phyloP scores from a whole-genome alignment of 495 filamentous ascomycete species.

The Pseudotulostoma volvatum region DNA sequence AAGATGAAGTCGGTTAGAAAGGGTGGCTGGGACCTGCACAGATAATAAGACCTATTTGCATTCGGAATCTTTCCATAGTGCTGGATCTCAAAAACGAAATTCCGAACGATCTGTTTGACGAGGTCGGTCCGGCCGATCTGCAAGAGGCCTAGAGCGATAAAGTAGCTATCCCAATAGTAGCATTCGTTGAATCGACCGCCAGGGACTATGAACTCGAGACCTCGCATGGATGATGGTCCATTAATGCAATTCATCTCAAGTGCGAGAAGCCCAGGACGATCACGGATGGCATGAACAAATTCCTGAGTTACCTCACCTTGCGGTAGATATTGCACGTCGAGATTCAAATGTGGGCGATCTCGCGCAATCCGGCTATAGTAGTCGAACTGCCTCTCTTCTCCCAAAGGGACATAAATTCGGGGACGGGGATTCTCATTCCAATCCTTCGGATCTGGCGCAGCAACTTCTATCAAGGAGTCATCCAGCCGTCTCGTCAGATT shows the following conservation, averaged over 20 bases:
- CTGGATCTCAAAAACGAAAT: constrained; percentile 77
- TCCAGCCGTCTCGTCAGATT: constrained; percentile 61
- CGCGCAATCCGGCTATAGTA: constrained; percentile 56
- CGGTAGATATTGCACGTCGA: constrained; percentile 54
- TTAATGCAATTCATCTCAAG: constrained; percentile 59
- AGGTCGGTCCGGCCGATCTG: constrained; percentile 52
- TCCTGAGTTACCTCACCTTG: constrained; percentile 45
- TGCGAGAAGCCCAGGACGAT: constrained; percentile 60
- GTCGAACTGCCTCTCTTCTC: constrained; percentile 55
- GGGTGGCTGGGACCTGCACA: constrained; percentile 65
- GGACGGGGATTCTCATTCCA: constrained; percentile 59
- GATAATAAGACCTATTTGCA: constrained; percentile 76
- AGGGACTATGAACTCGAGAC: constrained; percentile 69
- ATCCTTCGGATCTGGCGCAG: constrained; percentile 60
- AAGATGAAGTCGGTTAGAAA: constrained; percentile 80
- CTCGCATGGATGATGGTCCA: constrained; percentile 41
- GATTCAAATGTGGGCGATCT: constrained; percentile 49
- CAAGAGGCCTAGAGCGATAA: constrained; percentile 63
- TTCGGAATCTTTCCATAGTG: constrained; percentile 85
- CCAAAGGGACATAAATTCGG: constrained; percentile 58
- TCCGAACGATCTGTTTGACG: constrained; percentile 61
- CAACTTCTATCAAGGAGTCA: constrained; percentile 53
- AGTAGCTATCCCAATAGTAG: constrained; percentile 80
- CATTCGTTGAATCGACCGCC: constrained; percentile 82
- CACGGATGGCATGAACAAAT: constrained; percentile 46